Base-by-base conservation (phyloP, 1,139 yeast genomes). In the Geotrichum carabidarum region DNA sequence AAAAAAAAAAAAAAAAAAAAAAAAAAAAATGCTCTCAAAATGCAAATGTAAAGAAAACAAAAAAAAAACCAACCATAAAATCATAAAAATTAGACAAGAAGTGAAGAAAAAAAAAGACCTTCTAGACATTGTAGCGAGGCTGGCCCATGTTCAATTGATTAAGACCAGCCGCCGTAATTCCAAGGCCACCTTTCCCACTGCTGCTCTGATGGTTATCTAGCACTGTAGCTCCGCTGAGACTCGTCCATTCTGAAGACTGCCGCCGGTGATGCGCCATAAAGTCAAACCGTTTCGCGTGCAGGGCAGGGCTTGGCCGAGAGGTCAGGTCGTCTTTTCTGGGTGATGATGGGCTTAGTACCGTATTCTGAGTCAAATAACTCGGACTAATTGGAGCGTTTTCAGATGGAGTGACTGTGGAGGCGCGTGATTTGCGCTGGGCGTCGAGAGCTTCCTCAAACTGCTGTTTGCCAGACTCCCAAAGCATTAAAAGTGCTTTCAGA, bases 401-500 rank as follows among this genome's bases (percentile, higher is more conserved):
- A 22, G 27, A 22, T 22, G 27, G 27, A 5, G 27, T 22, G 27
- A 5, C 27, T 5, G 36, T 30, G 17, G 48, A 14, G 2, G n/a
- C 12, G 32, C 12, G 27, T 38, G 22, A 8, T 37, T 38, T 38
- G 37, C 37, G 30, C 11, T 30, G 41, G 11, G 42, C 9, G 4
- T 8, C 14, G 9, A 22, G 14, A 9, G 35, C 11, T 22, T 34
- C 8, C 9, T 22, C 46, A 14, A 40, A 14, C 6, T 42, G 47
- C 1, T 43, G 42, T 32, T 55, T 48, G 1, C 69, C 68, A 8
- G 59, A 55, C 54, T 69, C 63, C 74, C 74, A 71, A 14, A 63
- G 61, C 8, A 58, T 62, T 43, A 68, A 52, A 14, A 70, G 61
- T 4, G 60, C 53, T 44, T 65, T 61, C 40, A 70, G 58, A 50